Evolutionary conservation across 495 filamentous ascomycete genomes (phyloP), one percentile per base, ranked within the genome.

Genomic region (Darksidea phi): DNA sequence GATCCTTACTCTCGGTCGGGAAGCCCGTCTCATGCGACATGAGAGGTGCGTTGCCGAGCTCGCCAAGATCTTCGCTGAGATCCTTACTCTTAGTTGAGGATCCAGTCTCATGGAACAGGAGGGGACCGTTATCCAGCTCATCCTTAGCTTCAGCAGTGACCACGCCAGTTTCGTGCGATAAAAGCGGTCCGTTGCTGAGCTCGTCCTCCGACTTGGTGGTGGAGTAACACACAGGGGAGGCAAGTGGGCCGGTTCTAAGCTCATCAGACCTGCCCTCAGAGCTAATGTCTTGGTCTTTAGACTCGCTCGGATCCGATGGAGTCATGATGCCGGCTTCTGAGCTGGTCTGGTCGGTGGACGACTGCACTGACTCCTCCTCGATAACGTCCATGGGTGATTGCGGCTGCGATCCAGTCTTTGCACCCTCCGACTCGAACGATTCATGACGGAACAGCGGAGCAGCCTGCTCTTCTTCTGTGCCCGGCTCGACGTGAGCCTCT

Each of bases 381-480:
- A 51, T 51, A 0, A 20, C 36, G 32, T 59, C 13, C 45, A 26
- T 42, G n/a, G 24, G 5, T n/a, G 15, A 18, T 20, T 26, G 32
- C 6, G 34, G 49, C 18, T 53, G 17, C 47, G 47, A 15, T 4
- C 28, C n/a, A 21, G 4, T 3, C 41, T 15, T n/a, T 4, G 15
- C n/a, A 13, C 10, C 28, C 10, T 21, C 21, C 21, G 11, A 4
- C 23, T 53, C 10, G n/a, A 21, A 37, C 8, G 55, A 20, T 38
- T 63, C 59, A 37, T 62, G 59, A 15, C 21, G 18, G 34, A 63
- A 46, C 11, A 57, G 18, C 11, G 61, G 61, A 26, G 54, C 32
- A 48, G 13, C 38, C 13, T 24, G 48, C 0, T 37, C 25, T n/a
- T 51, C 48, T 15, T 26, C n/a, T 17, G 48, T 13, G 24, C 52